Percentiles rank a stretch among this genome's conserved stretches.
Conservation (phyloP, 495 filamentous ascomycete genomes). For the Pseudotulostoma volvatum region DNA sequence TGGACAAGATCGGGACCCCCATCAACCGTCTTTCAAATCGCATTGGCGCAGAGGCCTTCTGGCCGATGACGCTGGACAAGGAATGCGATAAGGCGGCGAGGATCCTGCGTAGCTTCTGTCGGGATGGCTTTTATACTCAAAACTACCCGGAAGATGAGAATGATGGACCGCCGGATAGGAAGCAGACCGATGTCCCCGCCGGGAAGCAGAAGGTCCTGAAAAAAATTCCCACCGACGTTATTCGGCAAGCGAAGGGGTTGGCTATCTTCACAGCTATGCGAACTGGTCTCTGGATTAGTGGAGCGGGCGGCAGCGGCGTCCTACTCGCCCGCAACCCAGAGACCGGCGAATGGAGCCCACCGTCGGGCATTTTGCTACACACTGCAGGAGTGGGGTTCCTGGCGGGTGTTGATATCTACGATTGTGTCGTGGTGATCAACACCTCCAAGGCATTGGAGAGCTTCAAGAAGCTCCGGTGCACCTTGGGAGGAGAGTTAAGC, state of each 20-base stretch:
- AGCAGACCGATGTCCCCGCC: constrained; percentile 37
- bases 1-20: constrained; percentile 45
- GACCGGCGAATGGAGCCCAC: constrained; percentile 77
- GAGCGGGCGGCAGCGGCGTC: constrained; percentile 56
- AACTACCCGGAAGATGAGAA: constrained; percentile 16
- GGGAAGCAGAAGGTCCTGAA: constrained; percentile 55
- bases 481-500: constrained; percentile 62
- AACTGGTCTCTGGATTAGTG: constrained; percentile 78
- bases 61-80: constrained; percentile 64
- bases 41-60: constrained; percentile 62
- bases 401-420: constrained; percentile 82
- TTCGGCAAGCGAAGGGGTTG: constrained; percentile 70
- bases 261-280: constrained; percentile 91
- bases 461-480: constrained; percentile 61
- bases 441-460: constrained; percentile 61
- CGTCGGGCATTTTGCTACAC: constrained; percentile 75
- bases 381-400: constrained; percentile 77
- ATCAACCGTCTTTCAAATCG: constrained; percentile 59
- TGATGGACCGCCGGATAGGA: constrained; percentile 13
- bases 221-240: constrained; percentile 70
- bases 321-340: constrained; percentile 57
- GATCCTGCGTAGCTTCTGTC: constrained; percentile 66
- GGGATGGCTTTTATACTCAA: constrained; percentile 45
- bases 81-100: constrained; percentile 73
- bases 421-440: constrained; percentile 84